Conservation (phyloP, 2,329 filamentous ascomycete species). For the Fusarium sp. region DNA sequence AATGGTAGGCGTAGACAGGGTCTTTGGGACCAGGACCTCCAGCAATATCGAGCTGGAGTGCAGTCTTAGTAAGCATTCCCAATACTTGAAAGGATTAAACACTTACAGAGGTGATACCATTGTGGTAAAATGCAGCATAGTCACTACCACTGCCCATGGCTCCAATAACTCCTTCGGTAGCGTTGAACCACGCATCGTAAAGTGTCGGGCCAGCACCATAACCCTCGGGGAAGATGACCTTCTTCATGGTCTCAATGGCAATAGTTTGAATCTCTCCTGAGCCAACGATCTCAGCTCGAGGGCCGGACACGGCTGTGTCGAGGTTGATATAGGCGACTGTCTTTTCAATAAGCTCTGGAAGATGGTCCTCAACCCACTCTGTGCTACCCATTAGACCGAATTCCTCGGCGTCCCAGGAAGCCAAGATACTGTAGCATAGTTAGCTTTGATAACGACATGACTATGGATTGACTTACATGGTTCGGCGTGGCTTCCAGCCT, state of each 20-base stretch:
- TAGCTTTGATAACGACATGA: not conserved
- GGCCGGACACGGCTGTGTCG: slow-evolving; percentile 63
- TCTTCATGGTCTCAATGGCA: slow-evolving; percentile 44
- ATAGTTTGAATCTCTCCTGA: slow-evolving; percentile 42
- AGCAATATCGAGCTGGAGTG: slow-evolving; percentile 26
- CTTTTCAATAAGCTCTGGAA: slow-evolving; percentile 28
- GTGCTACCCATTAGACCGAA: slow-evolving; percentile 39
- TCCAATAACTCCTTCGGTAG: slow-evolving; percentile 35
- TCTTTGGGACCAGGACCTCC: slow-evolving; percentile 36
- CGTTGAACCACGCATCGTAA: slow-evolving; percentile 41
- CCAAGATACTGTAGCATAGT: slow-evolving; percentile 6
- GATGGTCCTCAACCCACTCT: slow-evolving; percentile 34
- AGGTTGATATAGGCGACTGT: slow-evolving; percentile 63
- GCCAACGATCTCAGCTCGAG: slow-evolving; percentile 54
- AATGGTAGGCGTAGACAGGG: slow-evolving; percentile 29
- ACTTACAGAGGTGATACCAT: slow-evolving; percentile 34
- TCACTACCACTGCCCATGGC: slow-evolving; percentile 35
- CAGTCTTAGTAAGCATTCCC: rapidly evolving
- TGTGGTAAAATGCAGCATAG: slow-evolving; percentile 38
- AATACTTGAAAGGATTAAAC: rapidly evolving
- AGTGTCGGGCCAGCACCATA: slow-evolving; percentile 32
- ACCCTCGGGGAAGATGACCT: slow-evolving; percentile 36
- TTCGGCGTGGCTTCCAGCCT: slow-evolving; percentile 67
- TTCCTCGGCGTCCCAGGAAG: slow-evolving; percentile 37
- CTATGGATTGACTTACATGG: slow-evolving; percentile 52